Evolutionary conservation across 345 rosid species (phyloP), one percentile per base, ranked within the genome.

Genomic region (Draba incana): DNA sequence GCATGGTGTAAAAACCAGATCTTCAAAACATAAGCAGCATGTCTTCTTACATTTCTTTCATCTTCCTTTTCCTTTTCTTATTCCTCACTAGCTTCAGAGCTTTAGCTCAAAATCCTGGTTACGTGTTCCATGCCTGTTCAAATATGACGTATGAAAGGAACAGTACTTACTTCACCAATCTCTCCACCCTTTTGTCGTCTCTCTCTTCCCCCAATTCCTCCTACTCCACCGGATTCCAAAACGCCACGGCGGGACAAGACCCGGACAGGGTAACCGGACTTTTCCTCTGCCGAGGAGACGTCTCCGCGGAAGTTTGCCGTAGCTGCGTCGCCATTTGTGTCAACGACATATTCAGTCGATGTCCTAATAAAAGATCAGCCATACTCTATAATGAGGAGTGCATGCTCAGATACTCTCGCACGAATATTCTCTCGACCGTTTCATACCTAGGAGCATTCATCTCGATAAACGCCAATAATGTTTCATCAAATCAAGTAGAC

Each of bases 221-320:
- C 10, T 62, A 43, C 55, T 43, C 56, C n/a, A 63, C 62, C n/a
- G 52, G 67, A 51, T 86, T 82, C 67, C 81, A 64, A 68, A 86
- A 76, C 27, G 75, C 62, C 27, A 38, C 38, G 0, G 44, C 27
- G 0, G 75, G 75, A 2, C 27, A 61, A 43, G 46, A 3, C 10
- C 75, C 75, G 2, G 37, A 70, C 27, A 51, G 6, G 7, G 45
- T 61, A 75, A 76, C 78, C 6, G 83, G 83, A n/a, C 69, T 74
- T 58, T 82, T 78, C 47, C 81, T 76, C 25, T 80, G 85, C 71
- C 77, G 72, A 0, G 81, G 81, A 1, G 77, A 75, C 6, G 11
- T 45, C 10, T 11, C 74, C 1, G 3, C 57, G 0, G 50, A 54
- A n/a, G 12, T 12, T 30, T 87, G 89, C 48, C 55, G 30, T 50